A percentile compares a stretch with the other conserved stretches of the same genome.
These are phyloP conservation scores for Neoscytalidium dimidiatum DNA, from an alignment of 2,329 filamentous ascomycete genomes.

Conservation along the genomic window DNA sequence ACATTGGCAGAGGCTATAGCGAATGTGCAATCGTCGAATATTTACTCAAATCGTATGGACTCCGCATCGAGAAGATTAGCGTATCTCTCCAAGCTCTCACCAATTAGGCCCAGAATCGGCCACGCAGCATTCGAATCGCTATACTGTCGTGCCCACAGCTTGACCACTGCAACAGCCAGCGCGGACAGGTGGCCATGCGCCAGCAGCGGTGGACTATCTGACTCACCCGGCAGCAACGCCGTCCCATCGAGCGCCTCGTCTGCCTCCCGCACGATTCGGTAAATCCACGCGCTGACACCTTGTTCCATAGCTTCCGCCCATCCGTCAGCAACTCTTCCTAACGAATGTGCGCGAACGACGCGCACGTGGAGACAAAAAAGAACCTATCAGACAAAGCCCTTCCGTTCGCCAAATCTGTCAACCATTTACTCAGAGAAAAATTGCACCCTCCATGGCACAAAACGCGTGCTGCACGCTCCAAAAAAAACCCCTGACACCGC, in stretches of 20 bases:
- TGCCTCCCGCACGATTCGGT: neutral
- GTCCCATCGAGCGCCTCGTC: neutral
- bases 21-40: too few relatives aligned
- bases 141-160: neutral
- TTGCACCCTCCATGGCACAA: neutral
- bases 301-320: neutral
- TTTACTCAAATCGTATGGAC: too few relatives aligned
- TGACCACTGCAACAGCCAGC: neutral
- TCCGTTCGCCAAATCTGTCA: neutral
- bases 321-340: neutral
- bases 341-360: too few relatives aligned
- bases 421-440: slow-evolving; percentile 1
- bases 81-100: neutral
- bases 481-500: neutral
- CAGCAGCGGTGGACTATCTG: neutral
- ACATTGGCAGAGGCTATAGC: too few relatives aligned
- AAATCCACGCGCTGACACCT: neutral
- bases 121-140: neutral
- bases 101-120: neutral
- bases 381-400: neutral
- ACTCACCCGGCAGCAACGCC: neutral
- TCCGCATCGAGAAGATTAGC: neutral
- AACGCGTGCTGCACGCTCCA: neutral
- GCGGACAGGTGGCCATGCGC: neutral
- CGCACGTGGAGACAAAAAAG: neutral